Evolutionary conservation across 768 basidiomycete species (phyloP).

Genomic region (Suillus subaureus): DNA sequence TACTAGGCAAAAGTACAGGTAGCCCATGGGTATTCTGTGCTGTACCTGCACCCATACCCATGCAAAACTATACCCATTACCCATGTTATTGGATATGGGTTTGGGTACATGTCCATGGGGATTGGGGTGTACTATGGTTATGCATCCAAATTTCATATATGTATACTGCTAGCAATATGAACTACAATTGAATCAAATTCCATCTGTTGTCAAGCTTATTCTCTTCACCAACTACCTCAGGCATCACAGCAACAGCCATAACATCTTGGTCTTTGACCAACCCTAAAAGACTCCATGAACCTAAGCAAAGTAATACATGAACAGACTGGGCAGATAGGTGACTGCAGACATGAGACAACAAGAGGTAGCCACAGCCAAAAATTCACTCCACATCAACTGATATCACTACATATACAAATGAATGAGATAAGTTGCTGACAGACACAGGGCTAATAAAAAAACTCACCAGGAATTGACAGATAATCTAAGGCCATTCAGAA

Average conservation of each 20-base stretch:
- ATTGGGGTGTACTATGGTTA: background rate
- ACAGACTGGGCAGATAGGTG: conserved; percentile 27
- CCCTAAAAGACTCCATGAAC: conserved; percentile 32
- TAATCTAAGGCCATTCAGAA: conserved; percentile 39
- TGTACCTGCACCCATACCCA: conserved; percentile 8
- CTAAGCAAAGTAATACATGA: conserved; percentile 30
- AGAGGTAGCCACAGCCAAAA: conserved; percentile 14
- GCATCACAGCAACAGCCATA: conserved; percentile 17
- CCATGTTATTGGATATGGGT: background rate
- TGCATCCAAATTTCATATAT: no score
- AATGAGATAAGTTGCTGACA: conserved; percentile 16
- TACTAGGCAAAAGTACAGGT: conserved; percentile 10
- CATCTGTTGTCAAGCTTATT: conserved; percentile 12
- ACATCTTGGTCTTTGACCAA: conserved; percentile 30
- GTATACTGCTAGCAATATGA: no score
- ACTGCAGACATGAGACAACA: conserved; percentile 28
- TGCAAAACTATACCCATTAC: background rate
- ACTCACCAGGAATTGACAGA: conserved; percentile 33
- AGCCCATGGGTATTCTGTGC: conserved; percentile 1
- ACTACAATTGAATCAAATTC: conserved; percentile 11
- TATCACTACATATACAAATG: conserved; percentile 11
- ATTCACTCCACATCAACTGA: conserved; percentile 16
- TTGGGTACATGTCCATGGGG: background rate
- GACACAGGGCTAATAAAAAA: conserved; percentile 11
- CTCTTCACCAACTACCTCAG: conserved; percentile 13